Conservation (phyloP, 2,329 filamentous ascomycete genomes). For the Cladophialophora exuberans region DNA sequence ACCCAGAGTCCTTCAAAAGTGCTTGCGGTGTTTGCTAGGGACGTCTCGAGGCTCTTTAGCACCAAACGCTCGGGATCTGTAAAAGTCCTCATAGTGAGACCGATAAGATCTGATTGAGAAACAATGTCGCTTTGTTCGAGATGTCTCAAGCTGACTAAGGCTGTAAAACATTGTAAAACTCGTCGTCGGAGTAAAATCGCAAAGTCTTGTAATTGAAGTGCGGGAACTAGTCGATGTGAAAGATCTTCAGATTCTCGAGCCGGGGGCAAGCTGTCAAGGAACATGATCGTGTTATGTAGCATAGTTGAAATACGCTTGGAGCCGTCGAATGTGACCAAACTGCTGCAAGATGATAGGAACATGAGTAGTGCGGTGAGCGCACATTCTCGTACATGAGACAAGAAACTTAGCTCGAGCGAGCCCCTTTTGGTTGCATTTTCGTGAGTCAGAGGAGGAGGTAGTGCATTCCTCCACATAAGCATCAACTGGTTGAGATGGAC, state of each 20-base stretch:
- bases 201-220: conserved; percentile 85
- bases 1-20: conserved; percentile 96
- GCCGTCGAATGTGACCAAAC: conserved; percentile 88
- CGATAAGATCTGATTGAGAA: conserved; percentile 87
- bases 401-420: conserved; percentile 84
- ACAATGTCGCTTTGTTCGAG: conserved; percentile 82
- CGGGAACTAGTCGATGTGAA: conserved; percentile 78
- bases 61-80: conserved; percentile 88
- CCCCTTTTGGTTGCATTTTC: conserved; percentile 85
- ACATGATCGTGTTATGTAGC: conserved; percentile 91
- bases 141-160: conserved; percentile 85
- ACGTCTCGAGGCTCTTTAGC: conserved; percentile 76
- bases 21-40: conserved; percentile 86
- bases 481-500: conserved; percentile 94
- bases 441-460: conserved; percentile 91
- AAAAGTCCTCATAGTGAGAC: conserved; percentile 86
- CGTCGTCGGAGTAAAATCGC: conserved; percentile 91
- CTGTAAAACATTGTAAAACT: conserved; percentile 92
- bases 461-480: conserved; percentile 93
- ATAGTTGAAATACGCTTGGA: conserved; percentile 90
- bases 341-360: conserved; percentile 91
- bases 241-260: conserved; percentile 88
- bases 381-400: conserved; percentile 93
- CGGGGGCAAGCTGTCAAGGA: conserved; percentile 79
- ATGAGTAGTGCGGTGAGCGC: conserved; percentile 87